Evolutionary conservation across 2,329 filamentous ascomycete species (phyloP), one percentile per base, ranked within the genome.

Genomic region (Arachnopeziza araneosa): DNA sequence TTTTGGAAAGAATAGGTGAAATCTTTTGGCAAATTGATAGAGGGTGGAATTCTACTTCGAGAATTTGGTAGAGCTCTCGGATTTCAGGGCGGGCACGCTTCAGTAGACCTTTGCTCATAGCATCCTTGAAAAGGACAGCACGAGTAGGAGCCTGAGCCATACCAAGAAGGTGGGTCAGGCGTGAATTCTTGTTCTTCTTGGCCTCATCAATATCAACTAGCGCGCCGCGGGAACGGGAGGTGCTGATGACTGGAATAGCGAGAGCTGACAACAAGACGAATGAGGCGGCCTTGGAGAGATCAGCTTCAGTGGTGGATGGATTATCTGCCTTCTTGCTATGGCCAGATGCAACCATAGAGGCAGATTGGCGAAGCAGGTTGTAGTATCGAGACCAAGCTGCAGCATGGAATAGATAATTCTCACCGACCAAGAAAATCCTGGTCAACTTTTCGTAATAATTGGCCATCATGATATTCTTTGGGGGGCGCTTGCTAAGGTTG

Each of bases 401-500:
- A 68, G 95, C 95, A 74, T 99, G 95, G 87, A 99, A 99, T 52
- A 99, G 87, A 75, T 98, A 98, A 82, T 99, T 99, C 79, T 98
- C 95, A 76, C 93, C 96, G 67, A 98, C 95, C 64, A 99, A 85
- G 83, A 99, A 99, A 75, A 99, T 99, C 66, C 93, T 87, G 50
- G 95, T 97, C 60, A 99, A 87, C 80, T 98, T 98, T 83, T 99
- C 95, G 78, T 98, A 99, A 83, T 99, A 99, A 81, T 98, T 99
- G 78, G 95, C 95, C 95, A 99, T 99, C 95, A 99, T 98, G 74
- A 97, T 83, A 75, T 97, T 97, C 88, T 98, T 98, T 58, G 95
- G 89, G 49, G 93, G 93, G 59, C 95, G 90, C 85, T 98, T 98
- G 88, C 93, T 98, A 69, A 98, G 84, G 80, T 89, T 98, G 68